phyloP scores from a whole-genome alignment of 2,329 filamentous ascomycete species.

The Trichoderma endophyticum region DNA sequence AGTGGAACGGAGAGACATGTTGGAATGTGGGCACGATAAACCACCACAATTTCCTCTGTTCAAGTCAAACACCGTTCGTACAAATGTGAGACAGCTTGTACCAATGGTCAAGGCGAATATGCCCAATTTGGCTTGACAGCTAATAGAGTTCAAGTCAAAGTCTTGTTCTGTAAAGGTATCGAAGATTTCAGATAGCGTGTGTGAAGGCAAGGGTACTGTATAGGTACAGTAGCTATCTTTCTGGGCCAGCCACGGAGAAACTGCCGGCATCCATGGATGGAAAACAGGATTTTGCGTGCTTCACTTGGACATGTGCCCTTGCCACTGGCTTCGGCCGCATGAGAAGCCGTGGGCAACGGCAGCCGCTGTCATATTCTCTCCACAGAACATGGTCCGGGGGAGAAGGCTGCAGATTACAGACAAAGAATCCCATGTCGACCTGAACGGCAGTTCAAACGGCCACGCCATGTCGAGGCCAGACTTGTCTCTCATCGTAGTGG shows the following conservation, averaged over 20 bases:
- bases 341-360: not conserved
- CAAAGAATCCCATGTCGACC: not conserved
- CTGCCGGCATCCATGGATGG: no score
- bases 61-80: conserved; percentile 27
- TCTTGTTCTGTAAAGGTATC: not conserved
- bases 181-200: not conserved
- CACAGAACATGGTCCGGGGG: not conserved
- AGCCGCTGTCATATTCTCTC: not conserved
- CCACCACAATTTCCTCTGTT: conserved; percentile 25
- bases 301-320: not conserved
- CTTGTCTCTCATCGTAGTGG: not conserved
- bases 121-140: not conserved
- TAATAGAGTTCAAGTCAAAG: conserved; percentile 14
- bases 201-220: not conserved
- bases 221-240: not conserved
- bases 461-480: not conserved
- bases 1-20: conserved; percentile 16
- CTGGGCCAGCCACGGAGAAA: not conserved
- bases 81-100: conserved; percentile 29
- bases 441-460: not conserved
- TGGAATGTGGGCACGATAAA: conserved; percentile 19
- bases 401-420: not conserved
- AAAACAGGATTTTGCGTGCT: not conserved
- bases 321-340: not conserved
- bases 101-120: conserved; percentile 14